A percentile compares a stretch with the other conserved stretches of the same genome.
These are phyloP conservation scores for Aspergillus candidus DNA, from an alignment of 2,329 filamentous ascomycete species.

Conservation along the genomic window DNA sequence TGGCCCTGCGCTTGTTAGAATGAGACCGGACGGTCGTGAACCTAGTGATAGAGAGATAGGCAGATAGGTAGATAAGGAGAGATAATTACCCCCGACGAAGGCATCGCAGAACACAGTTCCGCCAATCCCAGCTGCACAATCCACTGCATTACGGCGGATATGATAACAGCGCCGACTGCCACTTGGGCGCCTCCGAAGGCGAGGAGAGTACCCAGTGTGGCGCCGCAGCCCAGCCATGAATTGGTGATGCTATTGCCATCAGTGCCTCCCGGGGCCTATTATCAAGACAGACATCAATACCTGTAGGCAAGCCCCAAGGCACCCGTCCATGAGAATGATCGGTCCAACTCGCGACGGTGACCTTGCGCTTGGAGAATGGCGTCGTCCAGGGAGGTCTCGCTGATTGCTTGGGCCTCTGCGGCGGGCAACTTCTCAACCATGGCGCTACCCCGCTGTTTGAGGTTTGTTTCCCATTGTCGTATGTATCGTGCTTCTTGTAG, in stretches of 20 bases:
- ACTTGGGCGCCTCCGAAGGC: conserved; percentile 19
- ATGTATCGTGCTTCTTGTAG: no score
- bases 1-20: conserved; percentile 15
- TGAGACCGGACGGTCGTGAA: no score
- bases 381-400: neutral
- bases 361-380: conserved; percentile 8
- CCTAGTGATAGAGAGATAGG: neutral
- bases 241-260: conserved; percentile 20
- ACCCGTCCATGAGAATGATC: conserved; percentile 19
- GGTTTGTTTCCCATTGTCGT: no score
- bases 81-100: conserved; percentile 10
- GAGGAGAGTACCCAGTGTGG: conserved; percentile 15
- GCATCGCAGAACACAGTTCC: conserved; percentile 11
- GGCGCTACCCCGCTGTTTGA: no score
- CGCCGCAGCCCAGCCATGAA: conserved; percentile 26
- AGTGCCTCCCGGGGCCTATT: neutral
- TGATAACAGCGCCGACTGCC: conserved; percentile 19
- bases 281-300: neutral
- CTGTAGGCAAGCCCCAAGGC: conserved; percentile 19
- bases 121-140: conserved; percentile 12
- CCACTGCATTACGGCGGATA: conserved; percentile 19
- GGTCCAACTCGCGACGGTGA: conserved; percentile 5
- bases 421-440: no score
- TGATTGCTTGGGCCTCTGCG: no score
- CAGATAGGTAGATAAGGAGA: no score